phyloP scores from a whole-genome alignment of 1,139 yeast genomes.

The Geotrichum bryndzae region DNA sequence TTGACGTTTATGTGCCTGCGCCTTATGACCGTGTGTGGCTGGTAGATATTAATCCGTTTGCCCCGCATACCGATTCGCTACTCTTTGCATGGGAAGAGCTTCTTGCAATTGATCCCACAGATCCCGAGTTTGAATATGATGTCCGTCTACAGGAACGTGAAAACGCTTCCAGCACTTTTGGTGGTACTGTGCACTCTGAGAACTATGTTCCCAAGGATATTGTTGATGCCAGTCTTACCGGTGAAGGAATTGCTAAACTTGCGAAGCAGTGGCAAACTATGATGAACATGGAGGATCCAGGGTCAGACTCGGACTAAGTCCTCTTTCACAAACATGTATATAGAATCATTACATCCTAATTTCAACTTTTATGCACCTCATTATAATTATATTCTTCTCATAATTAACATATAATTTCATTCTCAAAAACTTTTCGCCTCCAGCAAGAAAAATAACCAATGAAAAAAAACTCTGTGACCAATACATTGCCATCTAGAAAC shows the following conservation, averaged over 20 bases:
- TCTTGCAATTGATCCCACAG: slow-evolving; percentile 32
- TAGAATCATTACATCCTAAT: not conserved
- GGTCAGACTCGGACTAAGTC: slow-evolving; percentile 4
- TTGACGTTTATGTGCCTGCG: slow-evolving; percentile 77
- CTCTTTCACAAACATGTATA: not conserved
- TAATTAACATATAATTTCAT: not conserved
- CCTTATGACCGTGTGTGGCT: slow-evolving; percentile 62
- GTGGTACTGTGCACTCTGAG: slow-evolving; percentile 76
- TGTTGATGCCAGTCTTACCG: slow-evolving; percentile 72
- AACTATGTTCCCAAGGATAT: slow-evolving; percentile 89
- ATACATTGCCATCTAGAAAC: not conserved
- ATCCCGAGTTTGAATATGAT: slow-evolving; percentile 40
- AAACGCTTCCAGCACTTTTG: slow-evolving; percentile 56
- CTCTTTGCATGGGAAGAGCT: slow-evolving; percentile 84
- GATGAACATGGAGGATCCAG: slow-evolving; percentile 19
- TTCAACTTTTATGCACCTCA: not conserved
- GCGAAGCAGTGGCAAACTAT: slow-evolving; percentile 27
- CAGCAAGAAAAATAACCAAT: not conserved
- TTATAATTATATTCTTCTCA: not conserved
- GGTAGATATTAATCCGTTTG: slow-evolving; percentile 81
- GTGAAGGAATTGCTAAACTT: slow-evolving; percentile 29
- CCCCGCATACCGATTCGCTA: slow-evolving; percentile 67
- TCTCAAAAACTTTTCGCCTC: not conserved
- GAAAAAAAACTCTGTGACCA: not conserved
- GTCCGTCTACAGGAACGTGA: slow-evolving; percentile 67